Evolutionary conservation across 176 grass and related monocot genomes (phyloP).

Genomic region (Saccharum officinarum): DNA sequence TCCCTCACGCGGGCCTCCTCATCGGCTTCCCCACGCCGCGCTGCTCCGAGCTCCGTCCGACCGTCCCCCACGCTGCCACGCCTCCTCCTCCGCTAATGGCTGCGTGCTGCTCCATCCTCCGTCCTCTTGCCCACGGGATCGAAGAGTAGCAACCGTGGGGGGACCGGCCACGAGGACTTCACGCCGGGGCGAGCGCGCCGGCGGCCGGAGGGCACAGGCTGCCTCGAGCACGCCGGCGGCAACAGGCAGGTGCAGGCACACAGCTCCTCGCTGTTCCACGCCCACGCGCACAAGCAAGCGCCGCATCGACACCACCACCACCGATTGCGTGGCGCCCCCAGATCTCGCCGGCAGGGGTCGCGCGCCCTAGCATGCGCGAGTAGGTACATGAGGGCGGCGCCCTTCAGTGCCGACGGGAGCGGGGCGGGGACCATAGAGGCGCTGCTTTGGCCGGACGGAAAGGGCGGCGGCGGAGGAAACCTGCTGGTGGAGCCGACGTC

Average conservation of each 20-base stretch:
- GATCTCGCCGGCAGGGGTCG: not conserved
- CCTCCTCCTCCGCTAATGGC: too few relatives aligned
- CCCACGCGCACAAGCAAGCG: conserved; percentile 23
- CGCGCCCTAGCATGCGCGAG: conserved; percentile 33
- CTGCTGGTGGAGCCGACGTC: conserved; percentile 48
- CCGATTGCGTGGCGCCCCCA: not conserved
- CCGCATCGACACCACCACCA: not conserved
- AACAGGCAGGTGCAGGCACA: not conserved
- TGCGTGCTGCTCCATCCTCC: too few relatives aligned
- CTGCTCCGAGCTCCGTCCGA: too few relatives aligned
- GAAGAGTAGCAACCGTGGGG: too few relatives aligned
- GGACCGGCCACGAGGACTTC: too few relatives aligned
- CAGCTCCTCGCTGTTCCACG: not conserved
- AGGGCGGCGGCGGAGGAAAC: not conserved
- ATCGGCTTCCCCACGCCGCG: too few relatives aligned
- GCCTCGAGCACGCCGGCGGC: not conserved
- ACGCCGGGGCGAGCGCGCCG: too few relatives aligned
- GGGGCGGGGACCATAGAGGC: conserved; percentile 26
- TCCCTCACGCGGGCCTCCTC: too few relatives aligned
- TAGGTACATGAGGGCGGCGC: conserved; percentile 78
- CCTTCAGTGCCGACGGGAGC: conserved; percentile 58
- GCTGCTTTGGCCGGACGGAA: conserved; percentile 16
- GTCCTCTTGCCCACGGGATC: too few relatives aligned
- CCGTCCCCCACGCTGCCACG: too few relatives aligned
- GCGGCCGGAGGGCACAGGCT: too few relatives aligned